Conservation (phyloP, 768 basidiomycete species). For the Kwoniella europaea region DNA sequence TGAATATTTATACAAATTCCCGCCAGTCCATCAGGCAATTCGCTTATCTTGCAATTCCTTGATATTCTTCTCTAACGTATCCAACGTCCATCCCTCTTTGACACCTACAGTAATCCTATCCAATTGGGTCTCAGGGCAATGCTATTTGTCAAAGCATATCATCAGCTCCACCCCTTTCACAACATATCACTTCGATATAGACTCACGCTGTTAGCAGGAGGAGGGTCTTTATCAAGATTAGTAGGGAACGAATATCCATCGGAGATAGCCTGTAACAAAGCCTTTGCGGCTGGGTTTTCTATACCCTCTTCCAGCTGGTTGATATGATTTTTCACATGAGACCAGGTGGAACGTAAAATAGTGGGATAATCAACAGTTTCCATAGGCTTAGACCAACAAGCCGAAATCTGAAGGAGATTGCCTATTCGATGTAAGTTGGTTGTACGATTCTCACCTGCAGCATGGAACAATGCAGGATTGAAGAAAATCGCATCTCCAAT, state of each 20-base stretch:
- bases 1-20: not conserved
- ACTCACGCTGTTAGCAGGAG: conserved; percentile 10
- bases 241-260: conserved; percentile 16
- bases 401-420: conserved; percentile 26
- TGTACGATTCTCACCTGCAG: conserved; percentile 20
- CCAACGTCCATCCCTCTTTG: not conserved
- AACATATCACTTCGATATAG: not conserved
- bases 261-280: conserved; percentile 3
- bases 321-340: not conserved
- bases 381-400: conserved; percentile 13
- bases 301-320: conserved; percentile 2
- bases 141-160: conserved; percentile 2
- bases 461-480: conserved; percentile 32
- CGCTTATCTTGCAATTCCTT: conserved; percentile 4
- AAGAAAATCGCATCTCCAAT: conserved; percentile 34
- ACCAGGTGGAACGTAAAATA: not conserved
- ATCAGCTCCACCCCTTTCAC: not conserved
- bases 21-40: not conserved
- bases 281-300: not conserved
- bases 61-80: conserved; percentile 1
- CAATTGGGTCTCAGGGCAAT: conserved; percentile 15
- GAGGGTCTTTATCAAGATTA: conserved; percentile 15
- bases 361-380: conserved; percentile 26
- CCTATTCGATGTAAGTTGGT: conserved; percentile 3
- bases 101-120: not conserved